Conservation (phyloP, 1,284 basidiomycete species). For the Erythrobasidium hasegawianum region DNA sequence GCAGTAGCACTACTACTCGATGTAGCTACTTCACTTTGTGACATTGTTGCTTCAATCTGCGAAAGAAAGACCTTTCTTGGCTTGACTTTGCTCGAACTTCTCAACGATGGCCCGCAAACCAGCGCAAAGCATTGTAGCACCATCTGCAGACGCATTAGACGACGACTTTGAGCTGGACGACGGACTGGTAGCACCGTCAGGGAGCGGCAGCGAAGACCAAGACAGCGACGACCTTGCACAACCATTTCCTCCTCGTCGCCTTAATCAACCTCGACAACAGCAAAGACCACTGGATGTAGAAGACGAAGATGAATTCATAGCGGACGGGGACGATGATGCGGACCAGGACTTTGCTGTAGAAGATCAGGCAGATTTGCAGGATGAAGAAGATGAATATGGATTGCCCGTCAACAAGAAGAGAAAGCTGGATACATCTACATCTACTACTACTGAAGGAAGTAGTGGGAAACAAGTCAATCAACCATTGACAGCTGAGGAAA, state of each 20-base stretch:
- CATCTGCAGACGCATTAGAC: constrained; percentile 28
- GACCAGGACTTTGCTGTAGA: not conserved
- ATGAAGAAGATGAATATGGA: constrained; percentile 8
- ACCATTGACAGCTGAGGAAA: constrained; percentile 19
- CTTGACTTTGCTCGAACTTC: too few species aligned
- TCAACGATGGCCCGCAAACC: too few species aligned
- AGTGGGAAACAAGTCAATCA: not conserved
- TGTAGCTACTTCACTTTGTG: too few species aligned
- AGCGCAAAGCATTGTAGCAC: not conserved
- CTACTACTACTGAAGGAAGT: too few species aligned
- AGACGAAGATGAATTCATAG: constrained; percentile 5
- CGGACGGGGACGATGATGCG: not conserved
- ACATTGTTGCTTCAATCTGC: not conserved
- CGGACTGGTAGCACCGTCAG: constrained; percentile 17
- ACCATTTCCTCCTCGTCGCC: too few species aligned
- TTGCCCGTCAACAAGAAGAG: constrained; percentile 6
- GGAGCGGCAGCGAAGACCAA: constrained; percentile 14
- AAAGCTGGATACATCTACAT: not conserved
- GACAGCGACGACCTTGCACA: constrained; percentile 7
- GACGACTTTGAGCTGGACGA: constrained; percentile 33
- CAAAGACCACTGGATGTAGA: constrained; percentile 14
- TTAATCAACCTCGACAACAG: too few species aligned
- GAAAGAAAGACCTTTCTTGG: not conserved
- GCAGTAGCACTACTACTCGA: too few species aligned
- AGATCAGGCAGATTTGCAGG: not conserved